Evolutionary conservation across 1,139 yeast species (phyloP).

Genomic region (Groenewaldozyma sp.): DNA sequence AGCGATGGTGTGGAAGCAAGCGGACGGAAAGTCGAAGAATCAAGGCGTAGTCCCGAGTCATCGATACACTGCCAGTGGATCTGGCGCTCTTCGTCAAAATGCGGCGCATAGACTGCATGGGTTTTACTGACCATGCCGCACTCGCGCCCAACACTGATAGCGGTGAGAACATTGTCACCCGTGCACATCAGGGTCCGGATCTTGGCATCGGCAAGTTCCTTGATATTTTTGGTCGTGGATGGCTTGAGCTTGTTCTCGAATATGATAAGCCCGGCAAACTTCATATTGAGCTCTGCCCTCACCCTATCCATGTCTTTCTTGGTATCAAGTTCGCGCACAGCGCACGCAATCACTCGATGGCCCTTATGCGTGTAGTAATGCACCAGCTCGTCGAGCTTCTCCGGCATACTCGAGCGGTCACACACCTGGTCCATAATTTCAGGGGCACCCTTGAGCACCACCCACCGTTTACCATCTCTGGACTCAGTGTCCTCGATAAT

Average conservation of each 20-base stretch:
- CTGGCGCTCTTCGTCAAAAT: constrained; percentile 33
- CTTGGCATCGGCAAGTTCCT: constrained; percentile 49
- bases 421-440: constrained; percentile 86
- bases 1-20: constrained; percentile 15
- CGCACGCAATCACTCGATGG: constrained; percentile 91
- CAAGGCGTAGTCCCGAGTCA: constrained; percentile 35
- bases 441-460: constrained; percentile 93
- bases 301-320: constrained; percentile 41
- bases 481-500: constrained; percentile 39
- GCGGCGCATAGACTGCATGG: constrained; percentile 58
- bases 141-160: constrained; percentile 85
- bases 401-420: constrained; percentile 58
- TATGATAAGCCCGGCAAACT: constrained; percentile 77
- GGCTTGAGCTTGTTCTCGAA: constrained; percentile 84
- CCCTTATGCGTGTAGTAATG: constrained; percentile 88
- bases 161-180: constrained; percentile 92
- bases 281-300: constrained; percentile 56
- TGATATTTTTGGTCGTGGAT: constrained; percentile 54
- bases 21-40: constrained; percentile 55
- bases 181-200: constrained; percentile 93
- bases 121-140: constrained; percentile 51
- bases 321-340: constrained; percentile 46
- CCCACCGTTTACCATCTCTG: constrained; percentile 27
- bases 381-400: constrained; percentile 60
- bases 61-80: constrained; percentile 33